Conservation (phyloP, 2,329 filamentous ascomycete genomes). For the Diaporthe destruens region DNA sequence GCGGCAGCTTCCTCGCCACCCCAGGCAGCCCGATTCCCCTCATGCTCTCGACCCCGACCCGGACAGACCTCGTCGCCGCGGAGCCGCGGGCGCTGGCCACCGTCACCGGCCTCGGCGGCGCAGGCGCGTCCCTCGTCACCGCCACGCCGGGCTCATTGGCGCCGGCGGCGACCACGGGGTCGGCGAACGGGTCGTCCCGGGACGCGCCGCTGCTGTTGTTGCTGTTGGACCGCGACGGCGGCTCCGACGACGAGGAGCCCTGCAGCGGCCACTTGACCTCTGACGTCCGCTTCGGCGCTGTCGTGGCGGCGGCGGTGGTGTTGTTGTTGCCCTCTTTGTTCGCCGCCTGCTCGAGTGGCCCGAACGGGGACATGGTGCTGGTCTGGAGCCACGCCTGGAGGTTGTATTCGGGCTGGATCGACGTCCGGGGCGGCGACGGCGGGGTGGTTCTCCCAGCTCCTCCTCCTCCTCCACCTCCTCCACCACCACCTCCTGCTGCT, state of each 20-base stretch:
- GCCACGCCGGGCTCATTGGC: neutral
- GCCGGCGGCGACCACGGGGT: neutral
- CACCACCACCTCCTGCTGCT: too few species aligned
- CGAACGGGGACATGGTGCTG: constrained; percentile 53
- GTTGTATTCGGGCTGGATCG: constrained; percentile 42
- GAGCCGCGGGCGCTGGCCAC: neutral
- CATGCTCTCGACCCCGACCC: constrained; percentile 25
- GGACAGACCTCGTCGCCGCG: neutral
- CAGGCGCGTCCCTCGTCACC: constrained; percentile 1
- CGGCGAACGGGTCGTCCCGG: neutral
- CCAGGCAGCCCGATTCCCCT: constrained; percentile 23
- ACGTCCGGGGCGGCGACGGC: constrained; percentile 37
- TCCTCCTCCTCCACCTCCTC: constrained; percentile 30
- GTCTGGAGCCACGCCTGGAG: constrained; percentile 52
- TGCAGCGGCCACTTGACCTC: constrained; percentile 40
- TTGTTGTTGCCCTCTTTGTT: neutral
- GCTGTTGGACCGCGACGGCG: constrained; percentile 25
- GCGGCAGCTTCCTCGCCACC: constrained; percentile 22
- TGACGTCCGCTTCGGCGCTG: constrained; percentile 14
- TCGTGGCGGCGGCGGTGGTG: neutral
- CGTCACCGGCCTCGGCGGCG: neutral
- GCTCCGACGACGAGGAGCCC: constrained; percentile 9
- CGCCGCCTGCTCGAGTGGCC: constrained; percentile 44
- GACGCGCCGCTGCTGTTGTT: constrained; percentile 30
- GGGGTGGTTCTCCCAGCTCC: constrained; percentile 37